These are phyloP conservation scores for Pythium pectinolyticum DNA, from an alignment of 352 stramenopile genomes.

Conservation along the genomic window DNA sequence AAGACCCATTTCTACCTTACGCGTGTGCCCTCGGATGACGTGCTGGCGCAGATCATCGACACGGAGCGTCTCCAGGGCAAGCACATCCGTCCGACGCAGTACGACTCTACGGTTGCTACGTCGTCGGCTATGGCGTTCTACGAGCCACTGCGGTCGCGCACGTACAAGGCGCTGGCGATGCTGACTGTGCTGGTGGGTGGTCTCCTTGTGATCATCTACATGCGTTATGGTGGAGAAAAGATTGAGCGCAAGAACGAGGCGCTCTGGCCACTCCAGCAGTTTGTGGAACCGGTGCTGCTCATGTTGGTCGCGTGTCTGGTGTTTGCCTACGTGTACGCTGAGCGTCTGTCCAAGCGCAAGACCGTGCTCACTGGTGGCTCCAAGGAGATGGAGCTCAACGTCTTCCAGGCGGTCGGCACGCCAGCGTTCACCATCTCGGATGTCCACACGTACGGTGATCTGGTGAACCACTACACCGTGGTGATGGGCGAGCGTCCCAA, in stretches of 20 bases:
- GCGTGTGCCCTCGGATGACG: neutral
- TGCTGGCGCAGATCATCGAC: slow-evolving; percentile 6
- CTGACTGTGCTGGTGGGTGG: slow-evolving; percentile 41
- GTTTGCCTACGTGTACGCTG: slow-evolving; percentile 42
- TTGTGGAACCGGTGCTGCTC: no score
- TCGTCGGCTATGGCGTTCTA: no score
- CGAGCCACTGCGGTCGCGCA: slow-evolving; percentile 54
- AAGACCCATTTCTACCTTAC: neutral
- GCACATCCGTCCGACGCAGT: neutral
- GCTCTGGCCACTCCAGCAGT: slow-evolving; percentile 60
- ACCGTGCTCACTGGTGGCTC: slow-evolving; percentile 7
- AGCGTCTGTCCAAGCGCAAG: slow-evolving; percentile 10
- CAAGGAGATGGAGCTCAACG: no score
- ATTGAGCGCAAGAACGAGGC: slow-evolving; percentile 50
- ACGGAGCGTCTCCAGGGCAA: no score
- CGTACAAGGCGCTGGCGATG: slow-evolving; percentile 36
- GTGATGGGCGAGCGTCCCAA: slow-evolving; percentile 9
- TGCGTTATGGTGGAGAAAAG: slow-evolving; percentile 50
- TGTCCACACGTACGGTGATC: slow-evolving; percentile 41
- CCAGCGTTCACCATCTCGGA: slow-evolving; percentile 25
- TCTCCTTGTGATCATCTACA: slow-evolving; percentile 35
- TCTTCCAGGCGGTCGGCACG: no score
- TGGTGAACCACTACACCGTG: slow-evolving; percentile 4
- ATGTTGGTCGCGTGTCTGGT: slow-evolving; percentile 47
- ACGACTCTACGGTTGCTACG: slow-evolving; percentile 3